phyloP scores from a whole-genome alignment of 345 rosid genomes.

The Excoecaria agallocha region DNA sequence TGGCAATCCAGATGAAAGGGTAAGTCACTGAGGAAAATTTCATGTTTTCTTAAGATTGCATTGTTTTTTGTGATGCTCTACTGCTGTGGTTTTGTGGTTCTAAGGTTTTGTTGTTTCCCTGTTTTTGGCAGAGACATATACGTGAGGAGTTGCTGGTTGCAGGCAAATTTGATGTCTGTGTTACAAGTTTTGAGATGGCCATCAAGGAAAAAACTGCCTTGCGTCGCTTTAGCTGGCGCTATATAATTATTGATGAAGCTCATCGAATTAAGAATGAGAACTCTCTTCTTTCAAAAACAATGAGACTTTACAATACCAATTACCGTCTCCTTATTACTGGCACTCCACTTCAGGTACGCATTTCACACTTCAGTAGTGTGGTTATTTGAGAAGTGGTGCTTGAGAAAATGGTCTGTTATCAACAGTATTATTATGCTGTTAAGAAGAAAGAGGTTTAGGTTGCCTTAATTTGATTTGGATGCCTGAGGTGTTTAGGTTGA shows the following conservation, averaged over 20 bases:
- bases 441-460: neutral
- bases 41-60: neutral
- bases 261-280: slow-evolving; percentile 95
- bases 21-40: slow-evolving; percentile 24
- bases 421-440: neutral
- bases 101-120: neutral
- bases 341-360: slow-evolving; percentile 93
- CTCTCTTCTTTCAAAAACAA: slow-evolving; percentile 91
- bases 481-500: neutral
- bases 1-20: slow-evolving; percentile 98
- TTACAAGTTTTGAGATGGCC: slow-evolving; percentile 99
- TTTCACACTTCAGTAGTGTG: slow-evolving; percentile 4
- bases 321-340: slow-evolving; percentile 94
- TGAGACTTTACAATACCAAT: slow-evolving; percentile 86
- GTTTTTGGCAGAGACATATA: slow-evolving; percentile 65
- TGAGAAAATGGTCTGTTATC: neutral
- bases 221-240: slow-evolving; percentile 98
- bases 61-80: neutral
- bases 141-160: slow-evolving; percentile 90
- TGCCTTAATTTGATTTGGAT: neutral
- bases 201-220: slow-evolving; percentile 88
- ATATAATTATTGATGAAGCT: slow-evolving; percentile 95
- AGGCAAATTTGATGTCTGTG: slow-evolving; percentile 97
- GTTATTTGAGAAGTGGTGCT: neutral
- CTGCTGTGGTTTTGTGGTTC: neutral